A percentile compares a stretch with the other conserved stretches of the same genome.
Evolutionary conservation across 805 yeast genomes (phyloP).

Genomic region (Tetrapisispora nanseiensis): DNA sequence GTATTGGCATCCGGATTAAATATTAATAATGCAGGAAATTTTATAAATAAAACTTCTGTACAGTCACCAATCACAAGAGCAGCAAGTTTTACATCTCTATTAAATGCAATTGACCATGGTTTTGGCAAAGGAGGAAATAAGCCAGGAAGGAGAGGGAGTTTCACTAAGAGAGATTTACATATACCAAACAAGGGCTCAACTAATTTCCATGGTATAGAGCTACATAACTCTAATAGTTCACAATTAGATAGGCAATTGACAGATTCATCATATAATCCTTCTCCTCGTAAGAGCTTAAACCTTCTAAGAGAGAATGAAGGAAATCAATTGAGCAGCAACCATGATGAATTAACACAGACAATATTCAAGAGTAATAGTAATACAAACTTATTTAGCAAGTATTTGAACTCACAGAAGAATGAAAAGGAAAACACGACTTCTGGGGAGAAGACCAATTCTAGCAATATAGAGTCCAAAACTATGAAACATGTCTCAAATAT

Average conservation of each 20-base stretch:
- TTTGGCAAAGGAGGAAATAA: neutral
- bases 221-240: neutral
- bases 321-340: neutral
- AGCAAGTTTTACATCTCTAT: constrained; percentile 12
- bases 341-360: constrained; percentile 1
- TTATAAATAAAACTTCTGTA: constrained; percentile 2
- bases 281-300: constrained; percentile 1
- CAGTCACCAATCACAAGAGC: constrained; percentile 11
- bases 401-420: constrained; percentile 1
- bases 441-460: neutral
- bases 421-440: constrained; percentile 1
- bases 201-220: neutral
- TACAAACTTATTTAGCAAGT: constrained; percentile 6
- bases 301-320: neutral
- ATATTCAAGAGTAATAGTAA: constrained; percentile 3
- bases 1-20: constrained; percentile 19
- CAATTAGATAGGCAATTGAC: neutral
- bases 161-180: neutral
- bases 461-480: neutral
- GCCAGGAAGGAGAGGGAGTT: neutral
- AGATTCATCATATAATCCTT: neutral
- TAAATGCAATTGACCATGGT: constrained; percentile 7
- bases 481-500: neutral
- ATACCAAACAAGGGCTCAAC: constrained; percentile 2
- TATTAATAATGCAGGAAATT: constrained; percentile 15